Base-by-base conservation (phyloP, 108 stramenopile genomes). In the Cyclostephanos invisitatus region DNA sequence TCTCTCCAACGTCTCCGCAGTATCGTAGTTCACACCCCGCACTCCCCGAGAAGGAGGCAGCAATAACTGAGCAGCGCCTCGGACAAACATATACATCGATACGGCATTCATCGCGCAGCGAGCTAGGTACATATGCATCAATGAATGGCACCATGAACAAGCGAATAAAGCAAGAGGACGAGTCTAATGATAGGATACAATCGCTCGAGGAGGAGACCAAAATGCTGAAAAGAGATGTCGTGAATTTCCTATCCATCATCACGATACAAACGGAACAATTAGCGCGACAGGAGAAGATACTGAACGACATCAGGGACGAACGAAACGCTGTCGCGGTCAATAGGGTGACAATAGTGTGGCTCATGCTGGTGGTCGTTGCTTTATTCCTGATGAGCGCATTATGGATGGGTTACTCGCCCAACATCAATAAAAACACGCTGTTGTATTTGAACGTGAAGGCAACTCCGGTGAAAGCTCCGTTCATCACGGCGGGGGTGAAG, bases 231-330 rank as follows among this genome's bases (percentile, higher is more conserved):
- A 14, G 57, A 17, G 56, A 68, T 37, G 53, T 68, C n/a, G 57
- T 37, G 24, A 68, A 57, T 21, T 42, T 68, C 51, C 67, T 68
- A 36, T 68, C 67, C 22, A 56, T 68, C 24, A 57, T 68, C 49
- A 24, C 38, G 11, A 29, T 44, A n/a, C 67, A 68, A 56, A 6
- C 51, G 7, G 67, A 55, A 32, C 67, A 56, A 57, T 56, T 56
- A 38, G 54, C 29, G 28, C 40, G 67, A 24, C 54, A 68, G 15
- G 67, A 68, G 36, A 53, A 22, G 27, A 27, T 68, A 40, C 24
- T 68, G 15, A 57, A 56, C 57, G 67, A 54, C 7, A 36, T 68
- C 36, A 54, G 67, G 57, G 53, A 54, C 29, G 24, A 58, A 56
- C 54, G 42, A 55, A 68, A 27, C 27, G 53, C 53, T 8, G 40